Evolutionary conservation across 305 asterid species (phyloP), one percentile per base, ranked within the genome.

Genomic region (Withania somnifera): DNA sequence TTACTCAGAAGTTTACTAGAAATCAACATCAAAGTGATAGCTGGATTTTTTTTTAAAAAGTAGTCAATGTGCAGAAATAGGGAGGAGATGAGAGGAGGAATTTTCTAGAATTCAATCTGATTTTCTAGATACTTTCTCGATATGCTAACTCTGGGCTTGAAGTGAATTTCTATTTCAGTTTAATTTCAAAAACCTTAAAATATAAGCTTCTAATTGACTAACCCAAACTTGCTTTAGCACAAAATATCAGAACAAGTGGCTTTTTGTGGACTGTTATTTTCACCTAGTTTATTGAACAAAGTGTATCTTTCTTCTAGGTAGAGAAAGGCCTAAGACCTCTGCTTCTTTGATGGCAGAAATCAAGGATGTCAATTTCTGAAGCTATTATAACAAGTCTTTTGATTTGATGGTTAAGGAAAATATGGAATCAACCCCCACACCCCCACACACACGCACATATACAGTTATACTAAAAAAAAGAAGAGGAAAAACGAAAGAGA

Each of bases 251-350:
- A 50, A 24, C 24, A 71, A 71, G 24, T 24, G 38, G 78, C 38
- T 42, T 71, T 71, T 13, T 7, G 2, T 22, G 38, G 57, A 73
- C 15, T 45, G 57, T 24, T 24, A 24, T 13, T 26, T 24, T 14
- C 40, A 45, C 67, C 34, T 58, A 58, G 36, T 24, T 22, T 58
- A 15, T 28, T 63, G 42, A 73, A 73, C 26, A 24, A 42, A 71
- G 14, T 71, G 56, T 42, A 26, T 73, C 79, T 47, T 71, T 45
- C 58, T 67, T 73, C 60, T 47, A 26, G 60, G 24, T 47, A 7
- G 42, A 73, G 26, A 73, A 71, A 73, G 47, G 38, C 58, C 60
- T 15, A 26, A 73, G 60, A 47, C 40, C 40, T 71, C 58, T 51
- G 17, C 58, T 60, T 73, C 26, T 26, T 71, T 24, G 40, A 71